Evolutionary conservation across 768 basidiomycete genomes (phyloP).

Genomic region (Nidularia pulvinata): DNA sequence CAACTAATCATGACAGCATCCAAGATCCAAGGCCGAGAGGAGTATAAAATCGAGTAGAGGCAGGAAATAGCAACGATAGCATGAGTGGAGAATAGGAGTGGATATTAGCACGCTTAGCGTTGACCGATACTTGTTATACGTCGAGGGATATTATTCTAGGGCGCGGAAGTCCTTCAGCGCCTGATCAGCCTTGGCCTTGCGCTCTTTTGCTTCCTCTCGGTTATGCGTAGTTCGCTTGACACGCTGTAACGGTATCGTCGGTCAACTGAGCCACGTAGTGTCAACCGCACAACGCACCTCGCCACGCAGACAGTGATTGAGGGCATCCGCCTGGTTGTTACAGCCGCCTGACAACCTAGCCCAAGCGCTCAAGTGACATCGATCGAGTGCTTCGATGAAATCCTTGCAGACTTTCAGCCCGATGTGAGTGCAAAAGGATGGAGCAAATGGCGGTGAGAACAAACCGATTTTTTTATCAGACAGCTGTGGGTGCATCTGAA

Average conservation of each 20-base stretch:
- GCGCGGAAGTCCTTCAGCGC: conserved; percentile 63
- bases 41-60: too few relatives aligned
- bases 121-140: too few relatives aligned
- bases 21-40: too few relatives aligned
- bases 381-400: conserved; percentile 75
- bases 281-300: conserved; percentile 47
- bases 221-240: conserved; percentile 58
- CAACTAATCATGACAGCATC: too few relatives aligned
- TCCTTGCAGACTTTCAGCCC: conserved; percentile 61
- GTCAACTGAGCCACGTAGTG: conserved; percentile 4
- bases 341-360: conserved; percentile 68
- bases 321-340: conserved; percentile 63
- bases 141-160: too few relatives aligned
- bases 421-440: neutral
- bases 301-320: conserved; percentile 69
- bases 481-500: conserved; percentile 66
- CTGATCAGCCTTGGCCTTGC: conserved; percentile 53
- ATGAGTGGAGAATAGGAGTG: too few relatives aligned
- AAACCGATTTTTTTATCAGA: conserved; percentile 62
- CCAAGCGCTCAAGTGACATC: conserved; percentile 67
- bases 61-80: too few relatives aligned
- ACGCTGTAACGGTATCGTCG: conserved; percentile 37
- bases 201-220: conserved; percentile 58
- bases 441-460: neutral
- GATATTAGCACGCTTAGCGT: too few relatives aligned